Evolutionary conservation across 2,329 filamentous ascomycete genomes (phyloP), one percentile per base, ranked within the genome.

Genomic region (Trichoderma gracile): DNA sequence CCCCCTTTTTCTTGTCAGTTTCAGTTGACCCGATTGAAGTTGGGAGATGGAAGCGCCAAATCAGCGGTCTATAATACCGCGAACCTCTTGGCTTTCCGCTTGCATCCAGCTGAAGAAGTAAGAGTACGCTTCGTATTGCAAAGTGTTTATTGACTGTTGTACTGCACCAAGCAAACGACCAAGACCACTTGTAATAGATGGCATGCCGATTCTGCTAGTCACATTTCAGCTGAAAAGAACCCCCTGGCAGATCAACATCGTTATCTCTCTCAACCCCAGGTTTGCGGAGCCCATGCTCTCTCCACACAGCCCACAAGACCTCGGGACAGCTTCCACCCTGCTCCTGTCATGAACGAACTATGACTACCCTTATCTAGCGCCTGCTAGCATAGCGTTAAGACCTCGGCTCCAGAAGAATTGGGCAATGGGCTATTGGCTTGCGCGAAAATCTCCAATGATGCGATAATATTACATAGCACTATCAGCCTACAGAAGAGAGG

Each of bases 211-310:
- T 49, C 43, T 49, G 55, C 25, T 58, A 58, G 43, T 49, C 27
- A 40, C 10, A 27, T 47, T 58, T 58, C 55, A 58, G 30, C 30
- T 49, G 27, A 19, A n/a, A 30, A 52, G 12, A 21, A 12, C 6
- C 15, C 15, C 43, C 55, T 58, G 55, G 27, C 55, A 58, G 46
- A 46, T 49, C 27, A 15, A 43, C 47, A 47, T 46, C 17, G 19
- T 58, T 58, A 58, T 58, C 55, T 58, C 43, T 58, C 43, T 58
- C n/a, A 58, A 58, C 55, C 55, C 55, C 55, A 58, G 55, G 55
- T 58, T 58, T 58, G 55, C 55, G 55, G 55, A 49, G 55, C 9
- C 8, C 43, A 23, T 17, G 6, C n/a, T 46, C 23, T 27, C 55
- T 43, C 47, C 43, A 49, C 27, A 47, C 30, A 46, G 23, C n/a